phyloP scores from a whole-genome alignment of 164 flowering plant species.

The Warburgia ugandensis region DNA sequence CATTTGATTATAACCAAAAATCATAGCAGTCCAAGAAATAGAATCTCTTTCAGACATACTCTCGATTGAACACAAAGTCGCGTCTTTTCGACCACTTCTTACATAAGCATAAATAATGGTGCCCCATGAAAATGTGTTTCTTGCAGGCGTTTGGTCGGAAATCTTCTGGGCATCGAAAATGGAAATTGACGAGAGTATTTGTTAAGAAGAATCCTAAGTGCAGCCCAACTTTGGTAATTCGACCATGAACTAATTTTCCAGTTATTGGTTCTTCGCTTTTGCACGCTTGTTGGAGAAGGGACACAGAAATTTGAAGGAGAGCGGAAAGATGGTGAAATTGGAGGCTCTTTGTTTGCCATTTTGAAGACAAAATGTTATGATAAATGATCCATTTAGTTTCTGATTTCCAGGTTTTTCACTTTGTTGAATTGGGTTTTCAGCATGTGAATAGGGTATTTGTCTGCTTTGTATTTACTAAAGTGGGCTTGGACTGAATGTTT shows the following conservation, averaged over 20 bases:
- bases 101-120: conserved; percentile 54
- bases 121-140: conserved; percentile 25
- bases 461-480: too few species aligned
- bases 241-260: conserved; percentile 50
- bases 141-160: conserved; percentile 26
- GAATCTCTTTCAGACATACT: conserved; percentile 61
- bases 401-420: too few species aligned
- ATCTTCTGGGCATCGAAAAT: conserved; percentile 24
- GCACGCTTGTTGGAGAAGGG: conserved; percentile 43
- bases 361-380: too few species aligned
- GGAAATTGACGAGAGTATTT: conserved; percentile 61
- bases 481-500: too few species aligned
- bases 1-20: conserved; percentile 58
- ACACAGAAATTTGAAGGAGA: conserved; percentile 30
- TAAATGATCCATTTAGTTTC: too few species aligned
- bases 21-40: conserved; percentile 80
- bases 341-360: conserved; percentile 10
- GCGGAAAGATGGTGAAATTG: background rate
- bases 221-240: conserved; percentile 50
- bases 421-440: too few species aligned
- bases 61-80: conserved; percentile 33
- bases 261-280: conserved; percentile 25
- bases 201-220: conserved; percentile 41
- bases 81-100: conserved; percentile 37
- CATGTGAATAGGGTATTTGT: too few species aligned